Evolutionary conservation across 2,329 filamentous ascomycete species (phyloP).

Genomic region (Trichoderma sp.): DNA sequence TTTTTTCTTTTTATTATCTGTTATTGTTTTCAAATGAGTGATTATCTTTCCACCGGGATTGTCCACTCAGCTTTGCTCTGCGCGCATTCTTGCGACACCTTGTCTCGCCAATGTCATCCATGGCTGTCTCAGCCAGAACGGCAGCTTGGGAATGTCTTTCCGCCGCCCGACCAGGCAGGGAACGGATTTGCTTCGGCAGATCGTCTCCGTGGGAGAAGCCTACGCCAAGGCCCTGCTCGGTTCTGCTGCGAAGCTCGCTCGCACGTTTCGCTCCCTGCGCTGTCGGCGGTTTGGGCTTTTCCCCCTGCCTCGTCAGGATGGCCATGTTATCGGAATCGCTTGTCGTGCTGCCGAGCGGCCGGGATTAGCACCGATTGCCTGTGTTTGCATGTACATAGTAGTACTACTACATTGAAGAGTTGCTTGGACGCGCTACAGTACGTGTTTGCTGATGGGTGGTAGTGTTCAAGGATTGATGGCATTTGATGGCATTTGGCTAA

Average conservation of each 20-base stretch:
- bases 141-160: background rate
- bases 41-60: background rate
- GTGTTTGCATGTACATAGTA: too few species aligned
- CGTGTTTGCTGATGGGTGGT: background rate
- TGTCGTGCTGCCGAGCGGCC: background rate
- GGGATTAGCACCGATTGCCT: background rate
- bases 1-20: background rate
- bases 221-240: conserved; percentile 2
- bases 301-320: background rate
- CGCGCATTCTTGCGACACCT: background rate
- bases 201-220: background rate
- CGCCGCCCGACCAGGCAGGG: background rate
- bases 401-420: background rate
- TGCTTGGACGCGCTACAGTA: too few species aligned
- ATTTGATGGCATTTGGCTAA: background rate
- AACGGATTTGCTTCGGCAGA: conserved; percentile 3
- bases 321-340: background rate
- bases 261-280: background rate
- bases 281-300: background rate
- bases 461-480: too few species aligned
- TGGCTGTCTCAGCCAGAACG: background rate
- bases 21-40: background rate
- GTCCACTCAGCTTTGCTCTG: background rate
- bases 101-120: background rate
- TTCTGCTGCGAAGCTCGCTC: background rate